phyloP scores from a whole-genome alignment of 495 filamentous ascomycete species.

The Apodospora peruviana region DNA sequence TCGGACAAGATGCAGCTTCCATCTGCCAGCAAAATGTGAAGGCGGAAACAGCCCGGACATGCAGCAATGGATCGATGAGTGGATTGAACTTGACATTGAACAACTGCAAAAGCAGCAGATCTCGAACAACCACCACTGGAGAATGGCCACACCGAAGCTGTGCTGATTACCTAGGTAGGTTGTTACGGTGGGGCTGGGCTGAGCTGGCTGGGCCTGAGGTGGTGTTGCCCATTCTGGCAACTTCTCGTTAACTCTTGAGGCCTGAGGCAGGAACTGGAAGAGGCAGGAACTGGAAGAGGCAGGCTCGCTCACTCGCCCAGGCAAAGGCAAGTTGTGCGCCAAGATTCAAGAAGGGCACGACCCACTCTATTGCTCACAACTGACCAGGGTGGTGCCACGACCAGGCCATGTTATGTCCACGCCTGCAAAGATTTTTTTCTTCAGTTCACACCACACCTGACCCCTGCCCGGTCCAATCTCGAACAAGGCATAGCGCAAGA shows the following conservation, averaged over 20 bases:
- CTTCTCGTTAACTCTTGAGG: not conserved
- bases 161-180: too few species aligned
- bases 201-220: too few species aligned
- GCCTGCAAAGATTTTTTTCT: conserved; percentile 17
- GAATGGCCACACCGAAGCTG: too few species aligned
- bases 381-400: conserved; percentile 31
- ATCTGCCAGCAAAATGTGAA: too few species aligned
- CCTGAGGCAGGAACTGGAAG: not conserved
- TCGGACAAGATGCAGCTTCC: too few species aligned
- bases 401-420: conserved; percentile 25
- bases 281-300: not conserved
- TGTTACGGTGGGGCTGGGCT: too few species aligned
- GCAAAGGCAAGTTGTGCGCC: conserved; percentile 18
- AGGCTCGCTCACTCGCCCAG: not conserved
- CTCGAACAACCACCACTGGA: too few species aligned
- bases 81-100: too few species aligned
- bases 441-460: conserved; percentile 14
- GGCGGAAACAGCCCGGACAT: too few species aligned
- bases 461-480: conserved; percentile 20
- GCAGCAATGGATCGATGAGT: too few species aligned
- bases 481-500: conserved; percentile 25
- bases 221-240: too few species aligned
- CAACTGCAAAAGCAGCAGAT: too few species aligned
- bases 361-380: conserved; percentile 23
- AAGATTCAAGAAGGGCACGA: conserved; percentile 3